Percentiles rank a stretch among this genome's conserved stretches.
Evolutionary conservation across 2,329 filamentous ascomycete species (phyloP).

Genomic region (Beauveria australis): DNA sequence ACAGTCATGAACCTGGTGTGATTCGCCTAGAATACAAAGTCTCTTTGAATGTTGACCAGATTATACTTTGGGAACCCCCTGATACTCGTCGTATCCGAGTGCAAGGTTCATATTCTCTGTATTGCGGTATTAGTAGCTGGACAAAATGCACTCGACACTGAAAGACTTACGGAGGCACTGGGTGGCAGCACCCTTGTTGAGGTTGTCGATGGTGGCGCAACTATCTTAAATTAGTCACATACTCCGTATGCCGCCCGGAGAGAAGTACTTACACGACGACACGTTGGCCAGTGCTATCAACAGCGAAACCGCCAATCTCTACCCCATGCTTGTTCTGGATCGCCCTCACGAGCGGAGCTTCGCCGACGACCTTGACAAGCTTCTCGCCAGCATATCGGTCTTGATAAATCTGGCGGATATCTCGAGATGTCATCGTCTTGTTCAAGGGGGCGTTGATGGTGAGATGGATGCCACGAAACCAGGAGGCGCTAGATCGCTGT

Average conservation of each 20-base stretch:
- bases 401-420: constrained; percentile 91
- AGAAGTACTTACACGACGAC: constrained; percentile 57
- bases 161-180: constrained; percentile 74
- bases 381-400: constrained; percentile 94
- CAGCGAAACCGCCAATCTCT: constrained; percentile 93
- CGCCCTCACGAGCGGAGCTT: constrained; percentile 75
- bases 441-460: constrained; percentile 85
- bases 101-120: constrained; percentile 11
- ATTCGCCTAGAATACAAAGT: background rate
- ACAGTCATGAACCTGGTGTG: no score
- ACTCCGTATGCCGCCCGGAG: background rate
- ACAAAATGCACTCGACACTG: background rate
- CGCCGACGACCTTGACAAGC: constrained; percentile 85
- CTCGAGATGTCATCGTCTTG: constrained; percentile 78
- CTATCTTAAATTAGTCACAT: constrained; percentile 12
- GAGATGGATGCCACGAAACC: constrained; percentile 93
- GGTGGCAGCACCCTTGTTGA: constrained; percentile 86
- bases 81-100: constrained; percentile 8
- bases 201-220: constrained; percentile 86
- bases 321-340: constrained; percentile 82
- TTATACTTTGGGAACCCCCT: constrained; percentile 8
- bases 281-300: constrained; percentile 79
- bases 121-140: background rate
- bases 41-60: no score
- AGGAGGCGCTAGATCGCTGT: constrained; percentile 48